Evolutionary conservation across 352 stramenopile genomes (phyloP).

Genomic region (Globisporangium alternatum): DNA sequence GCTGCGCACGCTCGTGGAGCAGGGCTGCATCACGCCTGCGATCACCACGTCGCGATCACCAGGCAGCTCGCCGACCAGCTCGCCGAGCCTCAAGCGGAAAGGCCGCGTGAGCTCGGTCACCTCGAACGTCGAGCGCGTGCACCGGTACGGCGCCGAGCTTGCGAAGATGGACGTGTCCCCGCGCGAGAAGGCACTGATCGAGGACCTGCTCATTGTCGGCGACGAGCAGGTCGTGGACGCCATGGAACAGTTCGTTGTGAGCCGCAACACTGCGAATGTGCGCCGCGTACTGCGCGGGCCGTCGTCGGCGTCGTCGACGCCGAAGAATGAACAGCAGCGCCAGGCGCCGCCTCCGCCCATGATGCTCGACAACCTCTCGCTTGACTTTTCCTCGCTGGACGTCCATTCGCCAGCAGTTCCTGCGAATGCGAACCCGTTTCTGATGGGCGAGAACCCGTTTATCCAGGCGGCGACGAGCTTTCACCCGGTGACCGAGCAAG

Average conservation of each 20-base stretch:
- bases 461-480: slow-evolving; percentile 31
- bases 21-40: slow-evolving; percentile 67
- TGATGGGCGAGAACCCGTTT: slow-evolving; percentile 45
- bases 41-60: slow-evolving; percentile 19
- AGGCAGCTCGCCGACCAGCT: slow-evolving; percentile 32
- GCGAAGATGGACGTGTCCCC: slow-evolving; percentile 71
- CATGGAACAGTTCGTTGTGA: slow-evolving; percentile 72
- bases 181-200: slow-evolving; percentile 54
- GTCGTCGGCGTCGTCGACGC: background rate
- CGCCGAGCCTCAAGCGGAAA: slow-evolving; percentile 69
- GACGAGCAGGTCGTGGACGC: slow-evolving; percentile 76
- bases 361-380: slow-evolving; percentile 48
- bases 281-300: slow-evolving; percentile 50
- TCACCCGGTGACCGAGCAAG: slow-evolving; percentile 23
- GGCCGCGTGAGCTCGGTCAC: slow-evolving; percentile 63
- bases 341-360: background rate
- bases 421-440: slow-evolving; percentile 39
- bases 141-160: slow-evolving; percentile 61
- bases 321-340: background rate
- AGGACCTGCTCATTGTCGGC: slow-evolving; percentile 66
- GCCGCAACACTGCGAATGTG: slow-evolving; percentile 50
- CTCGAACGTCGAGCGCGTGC: slow-evolving; percentile 62
- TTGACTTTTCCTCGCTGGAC: slow-evolving; percentile 51
- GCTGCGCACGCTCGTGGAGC: slow-evolving; percentile 62
- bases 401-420: slow-evolving; percentile 36